Percentiles rank a stretch among this genome's conserved stretches.
These are phyloP conservation scores for Mortierella sp. DNA, from an alignment of 371 early-diverging fungal species.

Conservation along the genomic window DNA sequence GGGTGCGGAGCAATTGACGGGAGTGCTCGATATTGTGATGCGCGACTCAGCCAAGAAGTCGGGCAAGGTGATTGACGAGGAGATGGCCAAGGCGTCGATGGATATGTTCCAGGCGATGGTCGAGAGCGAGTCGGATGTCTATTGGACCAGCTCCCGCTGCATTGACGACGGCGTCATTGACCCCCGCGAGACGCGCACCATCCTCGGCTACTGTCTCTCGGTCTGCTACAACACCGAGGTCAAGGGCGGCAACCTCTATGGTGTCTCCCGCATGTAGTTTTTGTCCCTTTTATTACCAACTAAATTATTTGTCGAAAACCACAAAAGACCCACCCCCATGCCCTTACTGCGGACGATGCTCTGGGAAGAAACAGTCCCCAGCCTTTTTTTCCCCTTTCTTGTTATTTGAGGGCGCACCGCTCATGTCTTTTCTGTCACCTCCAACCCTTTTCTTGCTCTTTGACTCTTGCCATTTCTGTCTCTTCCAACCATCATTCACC, in stretches of 20 bases:
- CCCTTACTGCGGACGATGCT: background rate
- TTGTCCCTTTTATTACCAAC: background rate
- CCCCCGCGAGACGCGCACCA: constrained; percentile 74
- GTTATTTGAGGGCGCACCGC: background rate
- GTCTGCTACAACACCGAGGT: constrained; percentile 73
- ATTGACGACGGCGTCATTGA: constrained; percentile 81
- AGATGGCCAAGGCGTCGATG: constrained; percentile 67
- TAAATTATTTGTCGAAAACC: background rate
- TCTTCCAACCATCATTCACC: background rate
- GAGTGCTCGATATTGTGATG: constrained; percentile 81
- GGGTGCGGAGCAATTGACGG: constrained; percentile 83
- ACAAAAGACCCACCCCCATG: background rate
- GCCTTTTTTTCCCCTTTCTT: background rate
- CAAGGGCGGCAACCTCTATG: constrained; percentile 76
- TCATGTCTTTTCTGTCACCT: constrained; percentile 7
- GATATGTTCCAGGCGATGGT: constrained; percentile 75
- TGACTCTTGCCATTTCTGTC: constrained; percentile 11
- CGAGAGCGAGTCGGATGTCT: constrained; percentile 78
- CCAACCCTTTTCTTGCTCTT: too few species aligned
- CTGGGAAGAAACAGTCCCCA: background rate
- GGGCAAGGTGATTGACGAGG: constrained; percentile 72
- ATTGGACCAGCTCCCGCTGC: constrained; percentile 76
- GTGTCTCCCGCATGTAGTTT: constrained; percentile 79
- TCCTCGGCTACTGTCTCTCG: constrained; percentile 73
- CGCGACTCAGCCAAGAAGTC: constrained; percentile 74